phyloP scores from a whole-genome alignment of 306 rosid species.

The Sicyos baderoa region DNA sequence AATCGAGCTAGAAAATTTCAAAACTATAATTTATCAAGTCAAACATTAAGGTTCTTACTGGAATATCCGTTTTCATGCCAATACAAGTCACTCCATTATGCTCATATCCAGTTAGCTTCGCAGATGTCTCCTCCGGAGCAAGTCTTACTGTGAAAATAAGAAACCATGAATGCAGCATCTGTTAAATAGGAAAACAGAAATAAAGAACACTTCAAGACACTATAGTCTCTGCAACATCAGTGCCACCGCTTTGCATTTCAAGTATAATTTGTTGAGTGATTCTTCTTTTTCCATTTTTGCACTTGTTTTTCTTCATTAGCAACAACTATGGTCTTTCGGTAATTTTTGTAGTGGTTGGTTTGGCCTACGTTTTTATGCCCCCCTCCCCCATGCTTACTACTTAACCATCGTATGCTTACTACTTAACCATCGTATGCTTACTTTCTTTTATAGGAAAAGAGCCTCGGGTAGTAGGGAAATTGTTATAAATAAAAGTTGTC shows the following conservation, averaged over 20 bases:
- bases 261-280: background rate
- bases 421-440: no score
- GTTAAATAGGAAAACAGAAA: background rate
- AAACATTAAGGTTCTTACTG: constrained; percentile 39
- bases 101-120: constrained; percentile 63
- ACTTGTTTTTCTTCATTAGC: background rate
- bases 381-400: no score
- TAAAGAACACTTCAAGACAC: background rate
- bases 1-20: background rate
- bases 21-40: background rate
- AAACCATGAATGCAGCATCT: constrained; percentile 8
- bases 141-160: constrained; percentile 67
- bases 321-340: background rate
- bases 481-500: no score
- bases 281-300: background rate
- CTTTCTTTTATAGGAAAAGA: no score
- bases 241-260: background rate
- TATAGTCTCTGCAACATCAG: background rate
- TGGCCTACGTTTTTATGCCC: no score
- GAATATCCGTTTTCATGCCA: constrained; percentile 89
- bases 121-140: constrained; percentile 76
- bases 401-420: no score
- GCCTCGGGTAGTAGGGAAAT: no score
- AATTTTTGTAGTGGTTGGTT: constrained; percentile 1
- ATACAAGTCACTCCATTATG: constrained; percentile 87